Percentiles rank a stretch among this genome's conserved stretches.
Conservation (phyloP, 768 basidiomycete species). For the Lactifluus piperatus region DNA sequence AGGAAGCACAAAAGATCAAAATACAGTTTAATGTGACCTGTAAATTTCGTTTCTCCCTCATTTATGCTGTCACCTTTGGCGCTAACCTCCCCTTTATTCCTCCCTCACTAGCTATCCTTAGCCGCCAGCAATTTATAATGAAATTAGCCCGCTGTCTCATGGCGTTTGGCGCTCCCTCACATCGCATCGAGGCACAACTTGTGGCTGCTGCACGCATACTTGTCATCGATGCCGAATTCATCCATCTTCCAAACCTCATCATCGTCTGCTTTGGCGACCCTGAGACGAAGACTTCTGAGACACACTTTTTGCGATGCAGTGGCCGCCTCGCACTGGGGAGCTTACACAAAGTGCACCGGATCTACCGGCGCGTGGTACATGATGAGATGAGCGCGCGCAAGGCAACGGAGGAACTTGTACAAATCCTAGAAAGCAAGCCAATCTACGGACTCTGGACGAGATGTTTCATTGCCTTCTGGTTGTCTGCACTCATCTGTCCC, state of each 20-base stretch:
- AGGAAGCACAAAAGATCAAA: conserved; percentile 51
- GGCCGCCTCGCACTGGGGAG: conserved; percentile 76
- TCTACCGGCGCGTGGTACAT: conserved; percentile 85
- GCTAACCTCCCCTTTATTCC: background rate
- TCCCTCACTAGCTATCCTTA: conserved; percentile 52
- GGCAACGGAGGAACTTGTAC: conserved; percentile 55
- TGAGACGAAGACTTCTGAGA: conserved; percentile 83
- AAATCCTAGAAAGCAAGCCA: conserved; percentile 53
- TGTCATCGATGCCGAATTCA: conserved; percentile 86
- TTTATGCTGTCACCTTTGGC: background rate
- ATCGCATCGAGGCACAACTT: conserved; percentile 89
- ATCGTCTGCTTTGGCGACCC: conserved; percentile 87
- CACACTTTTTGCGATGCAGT: conserved; percentile 76
- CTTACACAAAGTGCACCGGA: conserved; percentile 73
- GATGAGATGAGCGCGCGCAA: conserved; percentile 82
- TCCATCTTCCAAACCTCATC: conserved; percentile 73
- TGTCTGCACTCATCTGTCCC: conserved; percentile 74
- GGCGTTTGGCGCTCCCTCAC: conserved; percentile 88
- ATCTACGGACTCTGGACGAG: conserved; percentile 56
- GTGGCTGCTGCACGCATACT: conserved; percentile 82
- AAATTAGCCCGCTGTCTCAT: conserved; percentile 82
- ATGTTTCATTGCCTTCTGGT: conserved; percentile 56
- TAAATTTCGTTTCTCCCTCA: conserved; percentile 29
- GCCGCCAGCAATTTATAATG: conserved; percentile 79
- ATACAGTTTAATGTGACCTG: conserved; percentile 74